Base-by-base conservation (phyloP, 805 yeast species). In the Tetrapisispora phaffii region DNA sequence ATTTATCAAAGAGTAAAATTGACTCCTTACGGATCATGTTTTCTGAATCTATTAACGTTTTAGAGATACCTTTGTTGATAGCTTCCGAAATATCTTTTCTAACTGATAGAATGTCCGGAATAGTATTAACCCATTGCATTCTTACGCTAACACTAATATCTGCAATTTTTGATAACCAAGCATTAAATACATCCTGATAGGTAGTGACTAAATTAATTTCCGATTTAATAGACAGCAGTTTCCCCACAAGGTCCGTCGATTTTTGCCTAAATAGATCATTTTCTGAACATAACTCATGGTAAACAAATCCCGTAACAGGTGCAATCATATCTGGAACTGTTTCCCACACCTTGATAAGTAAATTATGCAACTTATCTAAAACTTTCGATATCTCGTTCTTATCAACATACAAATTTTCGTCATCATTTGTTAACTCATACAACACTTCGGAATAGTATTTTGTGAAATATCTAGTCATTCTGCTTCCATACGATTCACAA, bases 361-460 rank as follows among this genome's bases (percentile, higher is more conserved):
- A 64, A 12, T 62, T 70, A 56, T 87, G 95, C 3, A 85, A 68
- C 55, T 80, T 81, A 10, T 68, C 69, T 44, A 85, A 62, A 19
- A 75, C 76, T 36, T 68, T 72, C 1, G 13, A 1, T n/a, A 35
- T 20, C 34, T 44, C 39, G 13, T 26, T 34, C 17, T 42, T 22
- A 24, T 36, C 42, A 28, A 50, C 53, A 38, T 50, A 55, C 32
- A 50, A 47, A 40, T 48, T 26, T n/a, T 59, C 22, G 13, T 55
- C 58, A 15, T 52, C 53, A 26, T 46, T 56, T 24, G 50, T 59
- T 15, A 71, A 70, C 34, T 77, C 83, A 54, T 80, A 80, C 9
- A 87, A 59, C 47, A 79, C 70, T 54, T 87, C 95, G 0, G 95
- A 80, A 50, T 86, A 84, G 52, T 80, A 82, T 57, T 81, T 88